Base-by-base conservation (phyloP, 805 yeast genomes). In the Vanderwaltozyma tropicalis region DNA sequence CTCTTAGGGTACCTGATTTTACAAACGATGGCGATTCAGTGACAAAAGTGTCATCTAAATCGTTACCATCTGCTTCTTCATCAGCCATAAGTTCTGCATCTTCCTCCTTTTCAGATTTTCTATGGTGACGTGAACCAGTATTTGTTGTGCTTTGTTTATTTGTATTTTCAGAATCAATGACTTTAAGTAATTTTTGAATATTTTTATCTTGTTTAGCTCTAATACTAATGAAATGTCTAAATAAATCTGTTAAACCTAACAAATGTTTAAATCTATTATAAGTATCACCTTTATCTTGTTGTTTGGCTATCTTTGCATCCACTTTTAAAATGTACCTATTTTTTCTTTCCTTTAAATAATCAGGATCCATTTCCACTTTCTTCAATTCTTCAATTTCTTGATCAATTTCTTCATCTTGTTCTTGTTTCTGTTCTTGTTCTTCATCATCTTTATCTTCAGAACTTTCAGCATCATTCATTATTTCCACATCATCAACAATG, bases 81-180 rank as follows among this genome's bases (percentile, higher is more conserved):
- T 82, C 95, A 40, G 78, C 75, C 52, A 89, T 69, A 41, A 89
- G 68, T 58, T 89, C 96, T 2, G 86, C 94, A 58, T 89, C 97
- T 61, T 89, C 98, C 59, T 89, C 96, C 60, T 85, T 81, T 61
- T 92, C 97, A 0, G 95, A 78, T 53, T 88, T 92, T 46, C 96
- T 72, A 38, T 83, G 76, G 34, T 92, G 78, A 36, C 61, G 52
- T 12, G 56, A 49, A 11, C 41, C 45, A 41, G 43, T 53, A 41
- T 38, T 51, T n/a, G 40, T 14, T 16, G 37, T 29, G 35, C 59
- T 61, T 28, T 62, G 56, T 34, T 66, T 64, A 18, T 68, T 67
- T 21, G 61, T 56, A 41, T 74, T 67, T 19, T 62, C 61, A 3
- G 14, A 12, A 47, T 80, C 87, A 20, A 76, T 64, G 34, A 69